Conservation (phyloP, 768 basidiomycete species). For the Pholiota microspora region DNA sequence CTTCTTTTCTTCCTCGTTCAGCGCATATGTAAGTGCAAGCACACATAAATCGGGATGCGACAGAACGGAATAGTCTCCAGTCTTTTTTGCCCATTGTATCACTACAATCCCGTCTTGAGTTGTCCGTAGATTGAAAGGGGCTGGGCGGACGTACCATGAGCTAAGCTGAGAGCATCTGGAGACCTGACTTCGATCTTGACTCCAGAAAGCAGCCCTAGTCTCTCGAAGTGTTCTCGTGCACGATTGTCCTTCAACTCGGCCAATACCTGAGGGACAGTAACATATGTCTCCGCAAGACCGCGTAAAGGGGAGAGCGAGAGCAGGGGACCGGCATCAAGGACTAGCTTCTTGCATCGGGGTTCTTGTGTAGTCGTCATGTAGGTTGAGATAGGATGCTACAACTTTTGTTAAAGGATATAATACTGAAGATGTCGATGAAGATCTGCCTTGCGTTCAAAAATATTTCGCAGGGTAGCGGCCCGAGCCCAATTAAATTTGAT, state of each 20-base stretch:
- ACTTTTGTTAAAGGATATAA: background rate
- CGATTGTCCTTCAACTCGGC: constrained; percentile 87
- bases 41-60: constrained; percentile 91
- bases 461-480: constrained; percentile 11
- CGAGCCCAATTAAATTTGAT: constrained; percentile 2
- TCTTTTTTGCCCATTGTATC: constrained; percentile 89
- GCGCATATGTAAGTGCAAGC: constrained; percentile 80
- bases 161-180: constrained; percentile 68
- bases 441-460: constrained; percentile 12
- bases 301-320: constrained; percentile 86
- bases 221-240: constrained; percentile 84
- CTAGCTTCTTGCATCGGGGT: constrained; percentile 69
- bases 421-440: too few relatives aligned
- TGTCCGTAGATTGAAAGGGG: background rate
- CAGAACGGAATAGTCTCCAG: constrained; percentile 92
- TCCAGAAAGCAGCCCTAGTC: constrained; percentile 71
- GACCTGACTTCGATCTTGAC: constrained; percentile 69
- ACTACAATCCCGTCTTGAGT: constrained; percentile 43
- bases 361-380: constrained; percentile 22
- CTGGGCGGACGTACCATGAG: constrained; percentile 47
- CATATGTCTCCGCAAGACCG: constrained; percentile 82
- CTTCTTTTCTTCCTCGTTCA: constrained; percentile 57
- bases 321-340: constrained; percentile 92
- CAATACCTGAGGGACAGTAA: constrained; percentile 89
- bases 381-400: background rate